Percentiles rank a stretch among this genome's conserved stretches.
phyloP scores from a whole-genome alignment of 495 filamentous ascomycete genomes.

The Penicillium silybi region DNA sequence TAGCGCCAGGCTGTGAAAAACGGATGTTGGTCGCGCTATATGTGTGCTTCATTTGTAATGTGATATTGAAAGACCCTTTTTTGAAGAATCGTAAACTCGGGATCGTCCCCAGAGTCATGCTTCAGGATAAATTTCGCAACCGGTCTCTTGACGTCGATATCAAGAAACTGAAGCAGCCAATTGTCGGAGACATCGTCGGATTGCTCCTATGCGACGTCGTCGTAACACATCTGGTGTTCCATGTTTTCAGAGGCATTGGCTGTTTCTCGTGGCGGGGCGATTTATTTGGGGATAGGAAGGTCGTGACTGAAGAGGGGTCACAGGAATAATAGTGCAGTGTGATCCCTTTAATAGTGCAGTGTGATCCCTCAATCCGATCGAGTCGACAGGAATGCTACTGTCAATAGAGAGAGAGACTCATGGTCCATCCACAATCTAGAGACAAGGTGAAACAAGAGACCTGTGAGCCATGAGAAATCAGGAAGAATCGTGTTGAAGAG shows the following conservation, averaged over 20 bases:
- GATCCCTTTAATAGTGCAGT: not conserved
- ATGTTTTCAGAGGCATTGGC: not conserved
- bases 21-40: constrained; percentile 7
- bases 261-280: too few relatives aligned
- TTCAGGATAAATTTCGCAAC: constrained; percentile 11
- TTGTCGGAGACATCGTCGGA: constrained; percentile 8
- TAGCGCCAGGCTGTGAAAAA: constrained; percentile 9
- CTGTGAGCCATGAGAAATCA: not conserved
- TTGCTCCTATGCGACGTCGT: constrained; percentile 20
- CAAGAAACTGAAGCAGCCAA: constrained; percentile 15
- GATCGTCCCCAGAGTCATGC: not conserved
- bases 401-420: not conserved
- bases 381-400: not conserved
- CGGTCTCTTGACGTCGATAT: constrained; percentile 1
- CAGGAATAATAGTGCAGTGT: too few relatives aligned
- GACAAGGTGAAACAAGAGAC: not conserved
- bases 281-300: not conserved
- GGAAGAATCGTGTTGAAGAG: not conserved
- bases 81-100: constrained; percentile 8
- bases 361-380: not conserved
- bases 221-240: constrained; percentile 6
- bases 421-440: not conserved
- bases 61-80: constrained; percentile 15
- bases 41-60: constrained; percentile 9
- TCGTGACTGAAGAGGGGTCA: not conserved